Evolutionary conservation across 208 protist species (phyloP), one percentile per base, ranked within the genome.

Genomic region (Acanthamoeba quina): DNA sequence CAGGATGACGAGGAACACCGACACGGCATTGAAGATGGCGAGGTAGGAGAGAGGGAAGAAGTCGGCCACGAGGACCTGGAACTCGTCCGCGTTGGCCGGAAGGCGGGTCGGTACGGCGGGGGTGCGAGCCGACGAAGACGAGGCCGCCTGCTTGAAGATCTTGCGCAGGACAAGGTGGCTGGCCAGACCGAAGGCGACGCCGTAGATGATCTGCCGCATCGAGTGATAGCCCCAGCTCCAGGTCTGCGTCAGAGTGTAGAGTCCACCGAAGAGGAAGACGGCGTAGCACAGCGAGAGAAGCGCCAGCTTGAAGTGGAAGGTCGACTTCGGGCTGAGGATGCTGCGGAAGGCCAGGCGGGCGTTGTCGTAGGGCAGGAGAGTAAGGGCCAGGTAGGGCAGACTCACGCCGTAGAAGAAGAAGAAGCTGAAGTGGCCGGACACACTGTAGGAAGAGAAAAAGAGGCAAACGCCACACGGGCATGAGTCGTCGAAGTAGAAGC

Each of bases 141-240:
- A 44, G 13, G 68, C 15, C 68, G 58, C 49, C 24, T 68, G 0
- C 34, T 70, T 37, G 17, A 70, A 49, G 34, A 52, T 6, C 52
- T 52, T 13, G 13, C 56, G 56, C 6, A 90, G 58, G 29, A 90
- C 56, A 29, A 90, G n/a, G 24, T 90, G 83, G 37, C 83, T 90
- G 29, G 13, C 21, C 3, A 90, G 56, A 26, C 83, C 83, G 34
- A 70, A 90, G 11, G 31, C 56, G 11, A 90, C 34, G 54, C 83
- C 83, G n/a, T 90, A 90, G 47, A 90, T 17, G 54, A 70, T 70
- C 58, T 90, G 83, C n/a, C 83, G 54, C 4, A 70, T 15, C 9
- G 83, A 72, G 68, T 90, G 83, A 31, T 90, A 90, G 31, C 83
- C 83, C 83, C 83, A 90, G 29, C 83, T 70, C 58, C 49, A 90